phyloP scores from a whole-genome alignment of 495 filamentous ascomycete species.

The Penicillium ochrochloron region DNA sequence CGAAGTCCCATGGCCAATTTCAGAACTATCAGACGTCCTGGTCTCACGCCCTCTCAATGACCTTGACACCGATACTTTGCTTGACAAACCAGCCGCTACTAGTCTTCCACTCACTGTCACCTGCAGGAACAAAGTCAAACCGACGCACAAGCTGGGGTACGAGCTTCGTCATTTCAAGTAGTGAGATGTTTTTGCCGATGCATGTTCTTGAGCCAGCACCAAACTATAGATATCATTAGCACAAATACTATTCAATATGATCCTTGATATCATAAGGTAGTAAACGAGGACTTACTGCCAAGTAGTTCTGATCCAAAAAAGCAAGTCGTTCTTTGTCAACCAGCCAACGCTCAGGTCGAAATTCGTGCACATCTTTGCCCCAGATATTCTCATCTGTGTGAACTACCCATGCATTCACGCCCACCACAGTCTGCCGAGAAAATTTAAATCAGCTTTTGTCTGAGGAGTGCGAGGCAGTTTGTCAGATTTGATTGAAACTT shows the following conservation, averaged over 20 bases:
- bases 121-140: background rate
- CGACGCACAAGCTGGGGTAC: constrained; percentile 35
- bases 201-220: constrained; percentile 39
- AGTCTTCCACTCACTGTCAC: background rate
- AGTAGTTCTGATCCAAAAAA: background rate
- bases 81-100: background rate
- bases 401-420: constrained; percentile 63
- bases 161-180: constrained; percentile 39
- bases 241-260: background rate
- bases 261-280: background rate
- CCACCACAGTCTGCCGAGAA: constrained; percentile 55
- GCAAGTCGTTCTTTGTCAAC: background rate
- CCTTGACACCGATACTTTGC: background rate
- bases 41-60: background rate
- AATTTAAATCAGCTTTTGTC: background rate
- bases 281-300: background rate
- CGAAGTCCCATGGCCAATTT: background rate
- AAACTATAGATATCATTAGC: constrained; percentile 27
- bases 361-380: constrained; percentile 61
- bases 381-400: constrained; percentile 61
- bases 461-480: too few species aligned
- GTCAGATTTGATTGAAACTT: background rate
- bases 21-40: background rate
- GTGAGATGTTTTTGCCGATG: constrained; percentile 43
- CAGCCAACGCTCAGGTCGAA: background rate